phyloP scores from a whole-genome alignment of 2,329 filamentous ascomycete species.

The Talaromyces funiculosus region DNA sequence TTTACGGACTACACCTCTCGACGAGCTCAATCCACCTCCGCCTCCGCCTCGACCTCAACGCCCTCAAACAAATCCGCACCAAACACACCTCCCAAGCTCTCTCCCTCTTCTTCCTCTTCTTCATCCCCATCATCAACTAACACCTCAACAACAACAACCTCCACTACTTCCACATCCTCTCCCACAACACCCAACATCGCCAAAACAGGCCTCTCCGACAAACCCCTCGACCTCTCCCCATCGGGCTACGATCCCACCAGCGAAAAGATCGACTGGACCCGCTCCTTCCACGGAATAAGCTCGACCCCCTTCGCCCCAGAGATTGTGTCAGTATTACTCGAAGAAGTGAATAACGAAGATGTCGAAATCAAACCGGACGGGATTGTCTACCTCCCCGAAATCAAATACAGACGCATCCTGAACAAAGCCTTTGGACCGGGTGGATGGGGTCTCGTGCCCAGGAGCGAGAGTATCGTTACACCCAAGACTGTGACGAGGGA shows the following conservation, averaged over 20 bases:
- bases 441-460: slow-evolving; percentile 87
- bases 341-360: slow-evolving; percentile 63
- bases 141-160: neutral
- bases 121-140: neutral
- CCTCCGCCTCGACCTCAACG: neutral
- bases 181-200: slow-evolving; percentile 27
- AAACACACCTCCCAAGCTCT: neutral
- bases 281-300: slow-evolving; percentile 75
- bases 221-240: slow-evolving; percentile 27
- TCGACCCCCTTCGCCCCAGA: slow-evolving; percentile 64
- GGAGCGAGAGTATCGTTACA: slow-evolving; percentile 80
- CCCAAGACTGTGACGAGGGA: slow-evolving; percentile 76
- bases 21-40: slow-evolving; percentile 1
- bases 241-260: neutral
- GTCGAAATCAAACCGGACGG: slow-evolving; percentile 98
- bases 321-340: slow-evolving; percentile 62
- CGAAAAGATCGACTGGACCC: slow-evolving; percentile 69
- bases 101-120: slow-evolving; percentile 4
- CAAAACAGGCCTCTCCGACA: slow-evolving; percentile 34
- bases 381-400: slow-evolving; percentile 92
- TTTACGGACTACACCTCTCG: neutral
- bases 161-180: neutral
- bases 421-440: slow-evolving; percentile 90
- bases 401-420: slow-evolving; percentile 89
- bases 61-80: neutral